Percentiles rank a stretch among this genome's conserved stretches.
Conservation (phyloP, 495 filamentous ascomycete genomes). For the Glonium stellatum region DNA sequence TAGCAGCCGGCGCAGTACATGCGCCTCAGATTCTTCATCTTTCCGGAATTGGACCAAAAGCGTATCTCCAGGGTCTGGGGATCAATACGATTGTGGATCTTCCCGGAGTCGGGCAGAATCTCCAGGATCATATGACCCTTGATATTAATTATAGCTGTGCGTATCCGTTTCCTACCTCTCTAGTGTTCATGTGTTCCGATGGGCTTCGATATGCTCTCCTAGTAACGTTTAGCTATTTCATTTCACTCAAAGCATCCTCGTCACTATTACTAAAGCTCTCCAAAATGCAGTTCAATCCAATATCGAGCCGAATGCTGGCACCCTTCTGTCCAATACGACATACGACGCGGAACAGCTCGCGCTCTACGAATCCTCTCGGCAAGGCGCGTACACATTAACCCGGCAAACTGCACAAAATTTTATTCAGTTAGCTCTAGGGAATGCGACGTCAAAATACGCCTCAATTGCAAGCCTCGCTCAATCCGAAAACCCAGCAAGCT, state of each 20-base stretch:
- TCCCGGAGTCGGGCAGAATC: conserved; percentile 19
- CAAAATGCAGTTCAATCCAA: conserved; percentile 5
- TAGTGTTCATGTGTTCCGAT: too few relatives aligned
- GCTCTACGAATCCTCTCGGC: conserved; percentile 14
- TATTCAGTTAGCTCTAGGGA: conserved; percentile 4
- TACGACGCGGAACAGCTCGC: conserved; percentile 18
- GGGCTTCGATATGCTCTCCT: background rate
- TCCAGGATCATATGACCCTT: conserved; percentile 17
- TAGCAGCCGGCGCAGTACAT: conserved; percentile 14
- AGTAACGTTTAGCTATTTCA: background rate
- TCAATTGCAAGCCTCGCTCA: background rate
- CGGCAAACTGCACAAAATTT: conserved; percentile 7
- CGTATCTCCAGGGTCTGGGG: conserved; percentile 3
- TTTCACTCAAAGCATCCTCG: background rate
- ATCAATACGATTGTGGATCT: conserved; percentile 13
- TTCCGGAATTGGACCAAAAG: conserved; percentile 11
- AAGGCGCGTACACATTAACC: conserved; percentile 12
- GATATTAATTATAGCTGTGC: conserved; percentile 5
- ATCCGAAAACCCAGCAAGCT: too few relatives aligned
- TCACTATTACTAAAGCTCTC: background rate
- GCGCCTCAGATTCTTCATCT: conserved; percentile 21
- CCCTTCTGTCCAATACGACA: conserved; percentile 10
- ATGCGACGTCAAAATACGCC: background rate
- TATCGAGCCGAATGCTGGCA: conserved; percentile 17
- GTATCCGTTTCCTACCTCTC: background rate